phyloP scores from a whole-genome alignment of 164 flowering plant species.

The Liriodendron chinense region DNA sequence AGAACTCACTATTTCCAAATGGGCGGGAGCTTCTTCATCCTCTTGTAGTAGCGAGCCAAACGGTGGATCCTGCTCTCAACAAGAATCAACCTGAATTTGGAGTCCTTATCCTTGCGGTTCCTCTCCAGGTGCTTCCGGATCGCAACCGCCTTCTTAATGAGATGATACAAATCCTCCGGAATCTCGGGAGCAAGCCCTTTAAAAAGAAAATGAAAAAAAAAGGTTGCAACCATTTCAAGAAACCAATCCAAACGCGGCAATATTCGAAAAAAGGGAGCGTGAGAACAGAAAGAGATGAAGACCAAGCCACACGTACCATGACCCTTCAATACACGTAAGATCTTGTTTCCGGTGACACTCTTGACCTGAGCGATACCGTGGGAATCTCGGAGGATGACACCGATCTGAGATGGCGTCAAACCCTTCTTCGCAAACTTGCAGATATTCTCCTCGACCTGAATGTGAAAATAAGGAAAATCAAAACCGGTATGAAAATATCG shows the following conservation, averaged over 20 bases:
- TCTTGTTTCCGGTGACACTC: conserved; percentile 88
- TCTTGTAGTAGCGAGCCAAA: conserved; percentile 95
- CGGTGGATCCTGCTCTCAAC: conserved; percentile 98
- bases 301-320: conserved; percentile 44
- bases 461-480: background rate
- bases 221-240: background rate
- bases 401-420: conserved; percentile 88
- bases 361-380: conserved; percentile 91
- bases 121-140: conserved; percentile 93
- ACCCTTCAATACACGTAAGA: conserved; percentile 82
- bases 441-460: conserved; percentile 81
- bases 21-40: conserved; percentile 91
- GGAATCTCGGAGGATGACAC: conserved; percentile 90
- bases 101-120: conserved; percentile 95
- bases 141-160: conserved; percentile 92
- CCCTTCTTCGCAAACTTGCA: conserved; percentile 96
- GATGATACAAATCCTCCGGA: conserved; percentile 86
- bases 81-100: conserved; percentile 83
- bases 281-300: background rate
- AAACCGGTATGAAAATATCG: background rate
- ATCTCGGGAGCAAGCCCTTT: conserved; percentile 90
- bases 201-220: background rate
- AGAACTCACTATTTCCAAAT: conserved; percentile 85
- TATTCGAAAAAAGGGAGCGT: background rate
- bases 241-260: background rate